phyloP scores from a whole-genome alignment of 1,139 yeast genomes.

The Saccharomycopsis phalli region DNA sequence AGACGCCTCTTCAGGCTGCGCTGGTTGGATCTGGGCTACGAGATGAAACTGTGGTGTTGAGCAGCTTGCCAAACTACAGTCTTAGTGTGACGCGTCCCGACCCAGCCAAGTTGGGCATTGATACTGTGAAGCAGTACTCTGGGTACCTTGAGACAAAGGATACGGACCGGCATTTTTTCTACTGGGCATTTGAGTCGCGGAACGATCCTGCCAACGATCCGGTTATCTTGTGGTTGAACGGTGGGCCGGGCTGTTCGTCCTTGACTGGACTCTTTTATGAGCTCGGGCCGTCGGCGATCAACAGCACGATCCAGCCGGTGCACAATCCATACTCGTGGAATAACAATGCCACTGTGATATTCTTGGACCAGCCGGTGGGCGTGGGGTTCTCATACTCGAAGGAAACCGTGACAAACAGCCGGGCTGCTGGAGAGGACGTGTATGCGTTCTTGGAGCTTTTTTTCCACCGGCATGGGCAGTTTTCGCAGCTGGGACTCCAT shows the following conservation, averaged over 20 bases:
- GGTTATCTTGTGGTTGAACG: constrained; percentile 61
- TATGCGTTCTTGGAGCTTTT: constrained; percentile 68
- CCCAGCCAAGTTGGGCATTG: constrained; percentile 42
- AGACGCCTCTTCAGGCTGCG: background rate
- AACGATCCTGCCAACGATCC: constrained; percentile 60
- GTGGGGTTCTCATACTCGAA: constrained; percentile 70
- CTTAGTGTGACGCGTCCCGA: constrained; percentile 35
- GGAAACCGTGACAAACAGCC: constrained; percentile 48
- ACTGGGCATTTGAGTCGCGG: constrained; percentile 68
- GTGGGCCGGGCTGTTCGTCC: constrained; percentile 72
- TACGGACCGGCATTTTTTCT: constrained; percentile 67
- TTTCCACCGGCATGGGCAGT: constrained; percentile 65
- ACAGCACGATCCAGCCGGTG: constrained; percentile 40
- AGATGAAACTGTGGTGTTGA: background rate
- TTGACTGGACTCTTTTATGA: constrained; percentile 61
- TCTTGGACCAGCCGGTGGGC: constrained; percentile 67
- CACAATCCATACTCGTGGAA: constrained; percentile 65
- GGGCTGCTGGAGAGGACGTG: constrained; percentile 73
- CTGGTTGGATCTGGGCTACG: background rate
- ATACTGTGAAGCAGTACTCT: constrained; percentile 50
- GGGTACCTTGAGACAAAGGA: constrained; percentile 53
- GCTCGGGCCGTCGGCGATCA: constrained; percentile 54
- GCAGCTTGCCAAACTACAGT: constrained; percentile 27
- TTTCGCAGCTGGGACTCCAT: constrained; percentile 53
- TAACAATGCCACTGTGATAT: constrained; percentile 57